These are phyloP conservation scores for Trichophyton mentagrophytes DNA, from an alignment of 2,329 filamentous ascomycete genomes.

Conservation along the genomic window DNA sequence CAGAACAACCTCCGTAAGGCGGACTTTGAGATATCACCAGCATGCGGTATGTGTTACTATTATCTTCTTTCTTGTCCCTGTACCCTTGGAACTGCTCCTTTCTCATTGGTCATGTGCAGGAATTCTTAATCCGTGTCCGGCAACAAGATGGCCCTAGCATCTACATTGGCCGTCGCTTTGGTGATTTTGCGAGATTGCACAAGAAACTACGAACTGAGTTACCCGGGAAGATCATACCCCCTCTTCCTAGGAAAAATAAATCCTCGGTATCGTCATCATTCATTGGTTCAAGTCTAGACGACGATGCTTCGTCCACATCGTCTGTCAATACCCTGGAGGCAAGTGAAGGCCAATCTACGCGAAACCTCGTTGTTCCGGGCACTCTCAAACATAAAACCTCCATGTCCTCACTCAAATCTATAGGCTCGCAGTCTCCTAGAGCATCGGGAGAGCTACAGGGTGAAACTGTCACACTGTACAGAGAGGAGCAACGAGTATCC, in stretches of 20 bases:
- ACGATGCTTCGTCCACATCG: slow-evolving; percentile 68
- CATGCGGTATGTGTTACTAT: slow-evolving; percentile 57
- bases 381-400: slow-evolving; percentile 2
- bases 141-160: slow-evolving; percentile 60
- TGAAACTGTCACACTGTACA: slow-evolving; percentile 53
- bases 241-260: slow-evolving; percentile 86
- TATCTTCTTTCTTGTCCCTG: not conserved
- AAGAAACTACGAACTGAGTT: slow-evolving; percentile 70
- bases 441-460: slow-evolving; percentile 31
- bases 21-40: slow-evolving; percentile 77
- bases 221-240: slow-evolving; percentile 77
- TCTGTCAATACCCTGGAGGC: slow-evolving; percentile 59
- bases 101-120: slow-evolving; percentile 36
- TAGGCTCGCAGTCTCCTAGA: slow-evolving; percentile 8
- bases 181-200: slow-evolving; percentile 71
- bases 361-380: slow-evolving; percentile 19
- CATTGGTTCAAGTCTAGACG: slow-evolving; percentile 50
- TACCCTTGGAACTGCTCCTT: not conserved
- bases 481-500: slow-evolving; percentile 84
- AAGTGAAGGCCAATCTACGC: slow-evolving; percentile 25
- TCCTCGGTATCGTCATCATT: slow-evolving; percentile 53
- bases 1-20: slow-evolving; percentile 64
- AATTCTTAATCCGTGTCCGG: slow-evolving; percentile 83
- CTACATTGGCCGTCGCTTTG: slow-evolving; percentile 74
- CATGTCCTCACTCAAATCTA: slow-evolving; percentile 18